A percentile compares a stretch with the other conserved stretches of the same genome.
Conservation (phyloP, 768 basidiomycete genomes). For the Suillus subalutaceus region DNA sequence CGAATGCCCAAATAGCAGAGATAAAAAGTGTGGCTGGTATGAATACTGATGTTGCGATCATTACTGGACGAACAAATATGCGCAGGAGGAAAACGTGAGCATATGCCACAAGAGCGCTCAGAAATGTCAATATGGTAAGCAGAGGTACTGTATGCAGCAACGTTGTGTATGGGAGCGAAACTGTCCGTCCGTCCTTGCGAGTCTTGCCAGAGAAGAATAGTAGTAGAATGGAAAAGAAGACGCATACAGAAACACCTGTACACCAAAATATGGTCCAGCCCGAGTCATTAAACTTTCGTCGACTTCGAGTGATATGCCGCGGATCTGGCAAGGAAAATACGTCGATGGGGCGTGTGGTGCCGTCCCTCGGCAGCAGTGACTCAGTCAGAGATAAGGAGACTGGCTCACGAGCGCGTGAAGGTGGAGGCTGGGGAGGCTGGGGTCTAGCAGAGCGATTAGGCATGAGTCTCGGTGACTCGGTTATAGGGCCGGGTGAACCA, state of each 20-base stretch:
- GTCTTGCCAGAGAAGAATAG: constrained; percentile 61
- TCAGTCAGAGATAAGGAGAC: constrained; percentile 70
- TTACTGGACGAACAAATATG: constrained; percentile 82
- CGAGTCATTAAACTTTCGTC: constrained; percentile 75
- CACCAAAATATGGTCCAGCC: constrained; percentile 73
- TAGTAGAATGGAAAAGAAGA: constrained; percentile 65
- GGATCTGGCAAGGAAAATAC: constrained; percentile 81
- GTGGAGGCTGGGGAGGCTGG: constrained; percentile 40
- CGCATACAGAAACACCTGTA: constrained; percentile 56
- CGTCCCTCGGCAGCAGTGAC: constrained; percentile 77
- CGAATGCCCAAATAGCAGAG: constrained; percentile 80
- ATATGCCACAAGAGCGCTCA: constrained; percentile 74
- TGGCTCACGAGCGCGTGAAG: constrained; percentile 47
- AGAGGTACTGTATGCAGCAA: constrained; percentile 79
- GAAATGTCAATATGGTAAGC: constrained; percentile 69
- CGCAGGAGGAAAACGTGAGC: constrained; percentile 74
- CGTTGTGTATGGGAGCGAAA: constrained; percentile 60
- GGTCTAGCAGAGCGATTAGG: constrained; percentile 35
- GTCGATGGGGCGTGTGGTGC: constrained; percentile 61
- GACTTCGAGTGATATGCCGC: constrained; percentile 60
- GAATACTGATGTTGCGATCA: constrained; percentile 76
- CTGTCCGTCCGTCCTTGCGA: constrained; percentile 18
- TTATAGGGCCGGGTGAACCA: constrained; percentile 23
- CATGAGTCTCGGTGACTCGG: constrained; percentile 10
- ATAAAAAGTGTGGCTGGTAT: constrained; percentile 74